Evolutionary conservation across 441 rosid genomes (phyloP), one percentile per base, ranked within the genome.

Genomic region (Aleurites moluccanus): DNA sequence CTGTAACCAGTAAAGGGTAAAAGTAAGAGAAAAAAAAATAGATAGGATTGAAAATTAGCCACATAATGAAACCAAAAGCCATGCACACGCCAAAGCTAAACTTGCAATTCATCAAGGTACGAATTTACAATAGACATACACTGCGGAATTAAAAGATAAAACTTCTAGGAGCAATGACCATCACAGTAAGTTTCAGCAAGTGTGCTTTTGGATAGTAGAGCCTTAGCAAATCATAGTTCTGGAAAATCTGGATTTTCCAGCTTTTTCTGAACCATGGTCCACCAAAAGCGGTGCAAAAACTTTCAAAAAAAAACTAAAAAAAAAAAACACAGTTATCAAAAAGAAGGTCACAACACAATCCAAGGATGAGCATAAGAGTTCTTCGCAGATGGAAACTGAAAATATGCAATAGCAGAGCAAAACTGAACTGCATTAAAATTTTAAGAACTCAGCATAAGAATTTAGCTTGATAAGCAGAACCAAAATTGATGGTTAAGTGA

Each of bases 1-100:
- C 99, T 97, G 81, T 57, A 69, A 75, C 70, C 78, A 77, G 77
- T 21, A 55, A 18, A 21, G 42, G 38, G 74, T 57, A 67, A 75
- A 49, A 52, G 20, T 64, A 76, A 21, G 10, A 75, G n/a, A n/a
- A 68, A 30, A n/a, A n/a, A 30, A 30, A 30, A 30, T 30, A 30
- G 14, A 56, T 18, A 18, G 11, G 11, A 6, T 3, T 13, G 23
- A 72, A 42, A 21, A 56, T 62, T 25, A 40, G 27, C n/a, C 25
- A 30, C 14, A 11, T 27, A 38, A 15, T 8, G 25, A 72, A 57
- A 38, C 23, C 30, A 69, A 23, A 56, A 56, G 20, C n/a, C 10
- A 20, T 62, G 30, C 49, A 66, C 27, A 64, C 74, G 67, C 50
- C 50, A 72, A 74, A 66, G 28, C n/a, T 68, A 59, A 64, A 61